Conservation (phyloP, 805 yeast species). For the Suhomyces sp. region DNA sequence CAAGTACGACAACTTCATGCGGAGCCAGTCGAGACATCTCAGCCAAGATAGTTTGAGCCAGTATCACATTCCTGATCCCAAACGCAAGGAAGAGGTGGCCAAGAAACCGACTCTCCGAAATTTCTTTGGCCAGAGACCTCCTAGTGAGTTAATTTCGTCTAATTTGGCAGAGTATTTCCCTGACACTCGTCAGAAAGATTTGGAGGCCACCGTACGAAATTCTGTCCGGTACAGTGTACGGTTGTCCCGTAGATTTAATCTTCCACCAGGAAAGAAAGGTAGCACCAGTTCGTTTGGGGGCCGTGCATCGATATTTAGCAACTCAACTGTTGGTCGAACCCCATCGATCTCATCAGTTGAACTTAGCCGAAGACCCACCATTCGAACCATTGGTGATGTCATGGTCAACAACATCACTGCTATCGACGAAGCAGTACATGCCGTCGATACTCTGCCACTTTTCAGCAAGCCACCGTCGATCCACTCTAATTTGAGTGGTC, state of each 20-base stretch:
- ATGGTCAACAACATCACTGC: conserved; percentile 54
- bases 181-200: conserved; percentile 63
- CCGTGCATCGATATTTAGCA: conserved; percentile 11
- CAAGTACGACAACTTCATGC: conserved; percentile 23
- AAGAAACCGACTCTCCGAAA: conserved; percentile 32
- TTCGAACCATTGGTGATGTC: conserved; percentile 62
- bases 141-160: conserved; percentile 85
- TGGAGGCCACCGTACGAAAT: conserved; percentile 78
- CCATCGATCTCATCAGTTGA: conserved; percentile 23
- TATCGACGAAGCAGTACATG: conserved; percentile 46
- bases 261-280: conserved; percentile 15
- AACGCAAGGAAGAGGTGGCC: conserved; percentile 1
- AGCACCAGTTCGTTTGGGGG: conserved; percentile 9
- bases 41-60: conserved; percentile 15
- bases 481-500: conserved; percentile 13
- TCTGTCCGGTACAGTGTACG: conserved; percentile 78
- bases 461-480: conserved; percentile 16
- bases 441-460: conserved; percentile 19
- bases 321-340: conserved; percentile 9
- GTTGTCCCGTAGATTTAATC: conserved; percentile 41
- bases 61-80: conserved; percentile 21
- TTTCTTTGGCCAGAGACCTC: conserved; percentile 87
- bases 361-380: conserved; percentile 9
- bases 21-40: neutral
- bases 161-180: conserved; percentile 92